phyloP scores from a whole-genome alignment of 345 rosid species.

The Microthlaspi erraticum region DNA sequence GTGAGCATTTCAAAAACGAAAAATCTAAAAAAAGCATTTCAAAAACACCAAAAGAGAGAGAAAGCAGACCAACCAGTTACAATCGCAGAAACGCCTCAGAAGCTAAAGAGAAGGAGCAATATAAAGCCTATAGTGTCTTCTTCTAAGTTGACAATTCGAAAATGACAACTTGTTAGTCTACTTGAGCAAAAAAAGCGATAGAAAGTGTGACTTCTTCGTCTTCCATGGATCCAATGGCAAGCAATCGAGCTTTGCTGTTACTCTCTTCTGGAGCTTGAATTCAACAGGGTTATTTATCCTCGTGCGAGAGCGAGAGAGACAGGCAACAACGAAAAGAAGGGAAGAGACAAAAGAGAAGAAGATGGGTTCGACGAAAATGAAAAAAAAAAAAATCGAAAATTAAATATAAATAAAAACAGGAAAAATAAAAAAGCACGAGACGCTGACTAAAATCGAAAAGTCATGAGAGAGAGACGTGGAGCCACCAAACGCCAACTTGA shows the following conservation, averaged over 20 bases:
- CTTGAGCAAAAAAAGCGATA: slow-evolving; percentile 22
- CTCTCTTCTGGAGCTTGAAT: slow-evolving; percentile 21
- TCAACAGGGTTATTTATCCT: slow-evolving; percentile 4
- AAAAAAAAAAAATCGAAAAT: not conserved
- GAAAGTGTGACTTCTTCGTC: slow-evolving; percentile 30
- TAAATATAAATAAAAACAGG: not conserved
- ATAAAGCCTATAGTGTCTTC: slow-evolving; percentile 1
- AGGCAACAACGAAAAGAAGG: slow-evolving; percentile 17
- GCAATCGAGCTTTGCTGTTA: slow-evolving; percentile 11
- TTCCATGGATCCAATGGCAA: slow-evolving; percentile 28
- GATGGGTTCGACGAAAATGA: slow-evolving; percentile 24
- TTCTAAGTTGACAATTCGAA: slow-evolving; percentile 23
- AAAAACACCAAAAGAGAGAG: slow-evolving; percentile 16
- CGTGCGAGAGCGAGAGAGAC: slow-evolving; percentile 34
- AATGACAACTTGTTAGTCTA: not conserved
- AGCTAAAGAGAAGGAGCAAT: not conserved
- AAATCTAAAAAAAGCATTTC: not conserved
- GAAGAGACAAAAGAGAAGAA: not conserved
- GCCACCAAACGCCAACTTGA: slow-evolving; percentile 48
- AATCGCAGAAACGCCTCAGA: slow-evolving; percentile 21
- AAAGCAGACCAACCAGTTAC: slow-evolving; percentile 19
- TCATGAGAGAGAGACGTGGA: slow-evolving; percentile 43
- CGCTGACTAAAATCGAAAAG: slow-evolving; percentile 46
- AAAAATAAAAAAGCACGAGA: slow-evolving; percentile 18
- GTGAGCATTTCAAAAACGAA: slow-evolving; percentile 1